Evolutionary conservation across 1,139 yeast species (phyloP).

Genomic region (Scheffersomyces cryptocercus): DNA sequence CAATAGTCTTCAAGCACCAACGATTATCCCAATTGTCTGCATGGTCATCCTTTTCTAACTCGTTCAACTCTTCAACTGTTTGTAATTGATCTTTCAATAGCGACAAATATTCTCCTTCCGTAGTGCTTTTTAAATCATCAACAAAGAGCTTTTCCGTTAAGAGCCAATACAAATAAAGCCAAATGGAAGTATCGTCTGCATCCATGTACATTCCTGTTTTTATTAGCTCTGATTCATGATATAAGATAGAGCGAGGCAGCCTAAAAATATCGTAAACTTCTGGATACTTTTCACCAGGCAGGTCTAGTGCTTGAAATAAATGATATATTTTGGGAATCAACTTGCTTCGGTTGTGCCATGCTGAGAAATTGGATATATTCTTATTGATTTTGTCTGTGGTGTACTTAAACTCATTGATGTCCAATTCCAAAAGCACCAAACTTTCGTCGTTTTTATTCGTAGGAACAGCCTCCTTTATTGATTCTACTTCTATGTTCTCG

Average conservation of each 20-base stretch:
- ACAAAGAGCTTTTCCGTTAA: conserved; percentile 56
- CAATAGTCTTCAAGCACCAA: conserved; percentile 66
- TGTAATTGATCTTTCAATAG: conserved; percentile 41
- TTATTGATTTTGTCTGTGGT: conserved; percentile 77
- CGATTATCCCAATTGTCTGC: conserved; percentile 53
- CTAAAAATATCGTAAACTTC: conserved; percentile 17
- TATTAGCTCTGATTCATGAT: conserved; percentile 64
- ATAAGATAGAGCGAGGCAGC: conserved; percentile 38
- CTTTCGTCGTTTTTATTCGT: conserved; percentile 8
- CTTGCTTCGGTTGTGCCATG: conserved; percentile 90
- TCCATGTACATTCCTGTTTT: conserved; percentile 90
- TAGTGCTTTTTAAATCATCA: conserved; percentile 21
- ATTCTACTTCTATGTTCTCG: conserved; percentile 42
- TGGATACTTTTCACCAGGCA: conserved; percentile 13
- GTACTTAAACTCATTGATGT: conserved; percentile 63
- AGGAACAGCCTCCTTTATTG: conserved; percentile 10
- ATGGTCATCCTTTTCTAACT: conserved; percentile 59
- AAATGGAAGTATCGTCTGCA: conserved; percentile 89
- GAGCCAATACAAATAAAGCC: conserved; percentile 89
- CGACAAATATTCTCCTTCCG: conserved; percentile 18
- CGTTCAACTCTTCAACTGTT: conserved; percentile 55
- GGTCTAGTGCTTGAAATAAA: conserved; percentile 3
- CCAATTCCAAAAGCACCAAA: conserved; percentile 23
- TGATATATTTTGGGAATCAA: conserved; percentile 57
- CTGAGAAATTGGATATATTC: conserved; percentile 89